phyloP scores from a whole-genome alignment of 768 basidiomycete genomes.

The Plicaturopsis crispa region DNA sequence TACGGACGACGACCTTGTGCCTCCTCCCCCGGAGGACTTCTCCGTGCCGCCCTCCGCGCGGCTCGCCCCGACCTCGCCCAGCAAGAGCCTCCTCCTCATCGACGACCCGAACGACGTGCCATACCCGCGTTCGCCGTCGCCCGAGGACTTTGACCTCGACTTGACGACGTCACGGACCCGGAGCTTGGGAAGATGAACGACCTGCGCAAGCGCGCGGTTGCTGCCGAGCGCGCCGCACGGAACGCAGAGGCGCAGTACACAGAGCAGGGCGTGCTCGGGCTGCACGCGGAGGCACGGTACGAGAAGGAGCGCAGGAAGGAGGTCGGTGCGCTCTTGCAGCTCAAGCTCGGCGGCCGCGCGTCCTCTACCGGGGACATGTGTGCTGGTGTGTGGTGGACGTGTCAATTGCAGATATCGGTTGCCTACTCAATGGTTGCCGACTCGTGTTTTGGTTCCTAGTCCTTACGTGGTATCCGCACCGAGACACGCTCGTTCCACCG shows the following conservation, averaged over 20 bases:
- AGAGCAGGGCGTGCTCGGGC: slow-evolving; percentile 28
- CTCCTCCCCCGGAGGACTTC: slow-evolving; percentile 8
- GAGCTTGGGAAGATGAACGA: slow-evolving; percentile 32
- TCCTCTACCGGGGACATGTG: too few species aligned
- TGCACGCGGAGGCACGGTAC: slow-evolving; percentile 34
- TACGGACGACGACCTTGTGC: slow-evolving; percentile 34
- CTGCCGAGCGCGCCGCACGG: slow-evolving; percentile 23
- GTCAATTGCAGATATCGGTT: too few species aligned
- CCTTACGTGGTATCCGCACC: too few species aligned
- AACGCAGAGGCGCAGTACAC: slow-evolving; percentile 20
- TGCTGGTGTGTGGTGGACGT: too few species aligned
- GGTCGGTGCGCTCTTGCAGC: slow-evolving; percentile 44
- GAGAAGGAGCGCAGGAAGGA: slow-evolving; percentile 51
- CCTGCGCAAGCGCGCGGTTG: slow-evolving; percentile 27
- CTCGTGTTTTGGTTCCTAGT: too few species aligned
- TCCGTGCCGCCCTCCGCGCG: neutral
- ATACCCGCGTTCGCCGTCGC: slow-evolving; percentile 33
- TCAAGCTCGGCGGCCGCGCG: slow-evolving; percentile 39
- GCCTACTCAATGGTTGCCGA: too few species aligned
- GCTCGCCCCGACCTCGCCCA: slow-evolving; percentile 11
- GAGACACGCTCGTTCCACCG: too few species aligned
- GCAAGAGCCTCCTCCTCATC: slow-evolving; percentile 30
- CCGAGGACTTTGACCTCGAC: slow-evolving; percentile 32
- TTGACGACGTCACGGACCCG: slow-evolving; percentile 25
- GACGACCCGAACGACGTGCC: slow-evolving; percentile 31